Evolutionary conservation across 305 asterid species (phyloP), one percentile per base, ranked within the genome.

Genomic region (Fraxinus ornus): DNA sequence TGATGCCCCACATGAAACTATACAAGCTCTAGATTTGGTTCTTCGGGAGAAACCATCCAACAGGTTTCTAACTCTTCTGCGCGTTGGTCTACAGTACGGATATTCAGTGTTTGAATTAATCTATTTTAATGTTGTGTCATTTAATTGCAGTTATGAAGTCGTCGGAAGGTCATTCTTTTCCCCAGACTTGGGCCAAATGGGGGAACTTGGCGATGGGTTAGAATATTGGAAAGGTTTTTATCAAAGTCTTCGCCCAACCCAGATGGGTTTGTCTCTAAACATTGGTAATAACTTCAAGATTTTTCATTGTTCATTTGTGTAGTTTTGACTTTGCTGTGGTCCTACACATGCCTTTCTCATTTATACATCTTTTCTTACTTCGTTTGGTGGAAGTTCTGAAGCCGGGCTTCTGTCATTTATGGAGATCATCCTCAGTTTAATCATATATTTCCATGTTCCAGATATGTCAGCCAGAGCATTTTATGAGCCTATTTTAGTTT

Each of bases 211-310:
- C 0, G 88, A 87, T 77, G 98, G 98, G 7, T 5, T 94, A 0
- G 89, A 90, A 21, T 92, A 90, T 60, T 95, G 97, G 97, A 90
- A 82, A 81, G 98, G 99, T 0, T 95, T 88, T 78, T 95, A 93
- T 75, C 98, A 94, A 78, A 94, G 98, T 49, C 90, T 95, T 3
- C 93, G 98, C 2, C 98, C 97, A 3, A 90, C 97, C 5, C 99
- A 95, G 84, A 95, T 95, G 97, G 99, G 99, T 0, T 89, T 94
- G 2, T 93, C 99, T 0, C 86, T 95, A 0, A 95, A 95, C 32
- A 89, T 95, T 3, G 97, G 99, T 94, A 90, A 7, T 1, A 32
- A 19, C n/a, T 78, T 77, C 8, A 9, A 44, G 35, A 60, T 5
- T 13, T 71, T 71, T 71, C 19, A 21, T n/a, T 41, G 24, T 75